Percentiles rank a stretch among this genome's conserved stretches.
Conservation (phyloP, 768 basidiomycete genomes). For the Collybiopsis confluens region DNA sequence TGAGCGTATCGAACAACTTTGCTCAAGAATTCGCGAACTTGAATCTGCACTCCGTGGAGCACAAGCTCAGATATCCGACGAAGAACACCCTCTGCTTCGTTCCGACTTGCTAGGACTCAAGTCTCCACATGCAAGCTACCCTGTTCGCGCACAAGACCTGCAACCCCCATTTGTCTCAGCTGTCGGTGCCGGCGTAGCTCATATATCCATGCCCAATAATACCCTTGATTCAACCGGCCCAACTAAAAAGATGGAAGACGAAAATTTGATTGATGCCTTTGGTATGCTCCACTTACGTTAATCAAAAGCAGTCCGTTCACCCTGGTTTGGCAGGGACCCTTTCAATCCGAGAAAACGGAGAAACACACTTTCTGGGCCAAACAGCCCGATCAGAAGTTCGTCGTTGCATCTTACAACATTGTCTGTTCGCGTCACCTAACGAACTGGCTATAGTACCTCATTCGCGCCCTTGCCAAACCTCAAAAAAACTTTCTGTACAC, state of each 20-base stretch:
- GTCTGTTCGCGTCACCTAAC: background rate
- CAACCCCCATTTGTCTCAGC: background rate
- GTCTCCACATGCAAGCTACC: slow-evolving; percentile 13
- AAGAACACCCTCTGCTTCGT: slow-evolving; percentile 46
- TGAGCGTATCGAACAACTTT: slow-evolving; percentile 53
- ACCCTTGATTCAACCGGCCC: too few relatives aligned
- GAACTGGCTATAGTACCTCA: slow-evolving; percentile 41
- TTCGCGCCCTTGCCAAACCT: slow-evolving; percentile 30
- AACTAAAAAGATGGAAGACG: slow-evolving; percentile 28
- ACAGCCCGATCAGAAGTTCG: slow-evolving; percentile 68
- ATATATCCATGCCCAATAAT: too few relatives aligned
- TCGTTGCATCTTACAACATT: background rate
- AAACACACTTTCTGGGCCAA: slow-evolving; percentile 54
- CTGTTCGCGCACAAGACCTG: background rate
- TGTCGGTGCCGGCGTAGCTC: background rate
- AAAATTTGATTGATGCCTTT: slow-evolving; percentile 43
- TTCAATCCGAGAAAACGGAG: slow-evolving; percentile 49
- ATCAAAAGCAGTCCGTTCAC: background rate
- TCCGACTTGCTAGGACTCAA: slow-evolving; percentile 27
- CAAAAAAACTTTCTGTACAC: slow-evolving; percentile 3
- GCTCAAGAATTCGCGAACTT: slow-evolving; percentile 53
- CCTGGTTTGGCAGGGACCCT: slow-evolving; percentile 42
- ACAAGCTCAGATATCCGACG: slow-evolving; percentile 43
- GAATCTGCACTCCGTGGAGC: slow-evolving; percentile 52
- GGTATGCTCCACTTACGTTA: too few relatives aligned